Percentiles rank a stretch among this genome's conserved stretches.
These are phyloP conservation scores for Yarrowia porcina DNA, from an alignment of 805 yeast genomes.

Conservation along the genomic window DNA sequence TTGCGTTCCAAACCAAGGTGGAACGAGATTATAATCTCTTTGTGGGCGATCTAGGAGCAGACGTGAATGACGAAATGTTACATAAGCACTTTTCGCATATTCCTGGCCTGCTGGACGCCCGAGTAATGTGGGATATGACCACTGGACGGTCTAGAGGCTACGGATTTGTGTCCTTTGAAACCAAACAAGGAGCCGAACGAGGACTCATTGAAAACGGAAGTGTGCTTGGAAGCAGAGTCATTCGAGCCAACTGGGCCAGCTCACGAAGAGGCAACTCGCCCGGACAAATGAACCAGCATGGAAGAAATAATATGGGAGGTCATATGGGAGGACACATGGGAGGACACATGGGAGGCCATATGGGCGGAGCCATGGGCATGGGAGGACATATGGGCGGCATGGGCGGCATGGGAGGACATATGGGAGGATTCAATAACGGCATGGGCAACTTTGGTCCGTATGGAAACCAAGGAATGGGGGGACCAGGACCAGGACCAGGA, in stretches of 20 bases:
- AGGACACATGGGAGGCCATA: background rate
- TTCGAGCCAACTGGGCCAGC: constrained; percentile 86
- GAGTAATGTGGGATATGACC: constrained; percentile 97
- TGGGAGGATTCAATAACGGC: background rate
- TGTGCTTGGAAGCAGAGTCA: constrained; percentile 66
- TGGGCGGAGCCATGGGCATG: background rate
- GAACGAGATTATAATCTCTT: constrained; percentile 65
- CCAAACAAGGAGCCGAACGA: constrained; percentile 64
- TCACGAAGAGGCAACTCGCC: constrained; percentile 45
- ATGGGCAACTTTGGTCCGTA: constrained; percentile 3
- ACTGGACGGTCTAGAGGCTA: constrained; percentile 87
- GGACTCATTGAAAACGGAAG: constrained; percentile 77
- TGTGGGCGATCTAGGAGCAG: constrained; percentile 81
- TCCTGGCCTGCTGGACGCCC: constrained; percentile 69
- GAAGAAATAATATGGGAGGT: background rate
- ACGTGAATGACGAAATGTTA: constrained; percentile 74
- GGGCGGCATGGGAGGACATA: background rate
- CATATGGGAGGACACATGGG: constrained; percentile 3
- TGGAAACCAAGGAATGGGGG: background rate
- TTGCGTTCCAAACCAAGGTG: constrained; percentile 70
- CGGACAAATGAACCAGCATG: background rate
- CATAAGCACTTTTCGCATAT: constrained; percentile 54
- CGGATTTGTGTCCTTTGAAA: constrained; percentile 78
- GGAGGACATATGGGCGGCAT: background rate
- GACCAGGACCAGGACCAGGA: background rate